Conservation (phyloP, 1,284 basidiomycete genomes). For the Trametes polyzona region DNA sequence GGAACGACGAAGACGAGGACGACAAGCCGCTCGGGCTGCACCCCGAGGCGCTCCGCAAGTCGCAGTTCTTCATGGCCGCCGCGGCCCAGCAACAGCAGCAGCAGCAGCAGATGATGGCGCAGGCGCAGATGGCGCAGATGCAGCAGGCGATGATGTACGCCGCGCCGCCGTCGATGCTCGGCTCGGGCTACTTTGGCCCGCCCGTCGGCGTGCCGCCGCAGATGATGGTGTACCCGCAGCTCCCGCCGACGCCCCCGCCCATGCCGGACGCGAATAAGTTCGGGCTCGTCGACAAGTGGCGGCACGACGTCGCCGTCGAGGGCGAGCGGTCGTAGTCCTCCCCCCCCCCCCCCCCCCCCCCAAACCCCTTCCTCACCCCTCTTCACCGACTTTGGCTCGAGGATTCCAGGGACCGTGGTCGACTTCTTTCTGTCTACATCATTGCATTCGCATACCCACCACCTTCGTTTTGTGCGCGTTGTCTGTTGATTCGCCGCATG, state of each 20-base stretch:
- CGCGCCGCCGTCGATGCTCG: conserved; percentile 64
- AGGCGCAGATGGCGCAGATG: conserved; percentile 72
- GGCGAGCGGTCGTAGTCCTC: conserved; percentile 40
- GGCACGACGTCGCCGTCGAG: conserved; percentile 74
- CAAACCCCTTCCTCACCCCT: too few relatives aligned
- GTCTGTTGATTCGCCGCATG: not conserved
- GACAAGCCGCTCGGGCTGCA: conserved; percentile 67
- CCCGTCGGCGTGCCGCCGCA: conserved; percentile 51
- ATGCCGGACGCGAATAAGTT: conserved; percentile 66
- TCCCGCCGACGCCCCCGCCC: conserved; percentile 57
- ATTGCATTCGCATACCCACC: conserved; percentile 4
- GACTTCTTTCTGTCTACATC: too few relatives aligned
- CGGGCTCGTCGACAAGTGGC: conserved; percentile 76
- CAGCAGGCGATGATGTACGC: conserved; percentile 72
- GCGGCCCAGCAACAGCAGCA: conserved; percentile 56
- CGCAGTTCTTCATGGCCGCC: conserved; percentile 71
- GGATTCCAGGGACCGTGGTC: too few relatives aligned
- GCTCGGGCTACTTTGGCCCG: conserved; percentile 60
- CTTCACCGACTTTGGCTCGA: too few relatives aligned
- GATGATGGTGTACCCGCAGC: conserved; percentile 56
- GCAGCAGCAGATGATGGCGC: conserved; percentile 74
- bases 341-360: too few relatives aligned
- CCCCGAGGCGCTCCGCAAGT: conserved; percentile 74
- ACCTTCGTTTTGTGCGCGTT: not conserved
- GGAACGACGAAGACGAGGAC: conserved; percentile 43